Base-by-base conservation (phyloP, 2,329 filamentous ascomycete genomes). In the Apiospora kogelbergensis region DNA sequence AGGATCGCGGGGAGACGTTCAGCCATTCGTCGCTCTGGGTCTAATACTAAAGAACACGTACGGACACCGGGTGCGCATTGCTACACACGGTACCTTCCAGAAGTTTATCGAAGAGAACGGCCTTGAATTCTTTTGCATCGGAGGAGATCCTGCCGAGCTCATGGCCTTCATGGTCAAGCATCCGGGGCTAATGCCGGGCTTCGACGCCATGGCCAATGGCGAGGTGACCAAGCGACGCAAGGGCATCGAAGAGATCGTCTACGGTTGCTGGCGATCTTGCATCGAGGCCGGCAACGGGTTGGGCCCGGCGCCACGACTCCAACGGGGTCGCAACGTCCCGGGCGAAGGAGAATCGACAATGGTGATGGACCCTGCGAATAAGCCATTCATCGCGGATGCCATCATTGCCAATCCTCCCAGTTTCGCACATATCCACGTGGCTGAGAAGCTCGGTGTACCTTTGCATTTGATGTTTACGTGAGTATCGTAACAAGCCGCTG, bases 391-490 rank as follows among this genome's bases (percentile, higher is more conserved):
- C 37, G 77, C 76, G 3, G 77, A 79, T 71, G 77, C 76, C 26
- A 78, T 79, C 65, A 78, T 79, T 67, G 89, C 89, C 15, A 91
- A 91, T 70, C 89, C 89, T 2, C 89, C 89, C 0, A 89, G 87
- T 73, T 91, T 91, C 78, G 89, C 88, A 0, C 89, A 91, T 73
- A 82, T 91, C 9, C 89, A 91, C 74, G 86, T 87, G 68, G 89
- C 89, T 5, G 89, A 91, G 77, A 88, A 88, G 76, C 78, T 91
- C 67, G 89, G 89, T 0, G 84, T 91, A 66, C 89, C 89, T 1
- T 77, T 91, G 22, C 89, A 91, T 73, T 83, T 94, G 75, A 94
- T 94, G 91, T 94, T 94, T 79, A 95, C 92, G 78, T 75, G 69
- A 74, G 77, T 75, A 10, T 65, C 9, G 15, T 7, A 0, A 10